These are phyloP conservation scores for Diplotaxis tenuifolia DNA, from an alignment of 345 rosid species.

Conservation along the genomic window DNA sequence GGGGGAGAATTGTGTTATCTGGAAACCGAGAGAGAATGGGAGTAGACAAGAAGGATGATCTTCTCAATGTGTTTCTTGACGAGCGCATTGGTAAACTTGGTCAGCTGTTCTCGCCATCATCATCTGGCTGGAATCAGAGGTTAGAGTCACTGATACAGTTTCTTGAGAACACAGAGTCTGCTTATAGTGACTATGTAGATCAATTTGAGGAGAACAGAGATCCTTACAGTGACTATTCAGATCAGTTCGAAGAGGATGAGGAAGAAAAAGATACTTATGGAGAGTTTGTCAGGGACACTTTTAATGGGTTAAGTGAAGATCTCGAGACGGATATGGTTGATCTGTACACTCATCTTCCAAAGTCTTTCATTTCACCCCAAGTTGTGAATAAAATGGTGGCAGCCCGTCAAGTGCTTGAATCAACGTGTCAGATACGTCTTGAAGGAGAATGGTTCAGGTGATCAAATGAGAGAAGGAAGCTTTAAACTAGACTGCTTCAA, in stretches of 20 bases:
- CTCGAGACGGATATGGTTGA: constrained; percentile 29
- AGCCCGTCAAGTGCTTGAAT: constrained; percentile 32
- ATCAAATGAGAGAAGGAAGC: background rate
- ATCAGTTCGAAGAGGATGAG: background rate
- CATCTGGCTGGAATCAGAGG: constrained; percentile 36
- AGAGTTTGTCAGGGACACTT: constrained; percentile 23
- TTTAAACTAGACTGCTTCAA: background rate
- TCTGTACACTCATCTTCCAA: constrained; percentile 41
- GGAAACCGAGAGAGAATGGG: constrained; percentile 42
- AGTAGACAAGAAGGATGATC: constrained; percentile 8
- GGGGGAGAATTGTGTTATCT: constrained; percentile 41
- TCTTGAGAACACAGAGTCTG: constrained; percentile 20
- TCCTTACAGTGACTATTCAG: no score
- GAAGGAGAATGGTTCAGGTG: background rate
- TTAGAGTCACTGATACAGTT: constrained; percentile 27
- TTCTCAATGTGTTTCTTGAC: constrained; percentile 42
- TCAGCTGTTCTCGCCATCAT: background rate
- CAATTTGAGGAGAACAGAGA: background rate
- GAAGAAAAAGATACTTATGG: background rate
- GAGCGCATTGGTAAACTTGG: constrained; percentile 32
- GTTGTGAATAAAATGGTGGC: constrained; percentile 25
- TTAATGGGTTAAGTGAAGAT: background rate
- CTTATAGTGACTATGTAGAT: background rate
- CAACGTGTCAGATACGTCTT: background rate
- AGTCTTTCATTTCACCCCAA: constrained; percentile 16